A percentile compares a stretch with the other conserved stretches of the same genome.
Evolutionary conservation across 805 yeast genomes (phyloP).

Genomic region (Komagataella phaffii): DNA sequence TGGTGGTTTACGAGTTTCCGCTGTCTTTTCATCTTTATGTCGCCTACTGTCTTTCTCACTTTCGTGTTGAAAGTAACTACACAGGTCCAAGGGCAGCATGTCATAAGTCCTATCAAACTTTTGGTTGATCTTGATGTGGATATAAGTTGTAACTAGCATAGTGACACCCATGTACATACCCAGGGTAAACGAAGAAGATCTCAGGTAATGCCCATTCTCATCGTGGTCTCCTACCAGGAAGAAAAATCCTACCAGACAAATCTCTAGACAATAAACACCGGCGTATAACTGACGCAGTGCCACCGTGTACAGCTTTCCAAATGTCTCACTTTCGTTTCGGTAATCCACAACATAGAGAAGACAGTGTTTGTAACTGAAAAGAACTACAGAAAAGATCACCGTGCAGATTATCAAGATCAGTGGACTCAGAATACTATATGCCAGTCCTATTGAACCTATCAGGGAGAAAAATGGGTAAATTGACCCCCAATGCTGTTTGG

Average conservation of each 20-base stretch:
- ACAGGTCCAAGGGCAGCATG: slow-evolving; percentile 21
- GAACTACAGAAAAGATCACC: slow-evolving; percentile 41
- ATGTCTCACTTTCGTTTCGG: slow-evolving; percentile 43
- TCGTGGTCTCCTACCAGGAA: slow-evolving; percentile 41
- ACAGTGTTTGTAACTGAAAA: slow-evolving; percentile 60
- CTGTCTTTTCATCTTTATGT: slow-evolving; percentile 3
- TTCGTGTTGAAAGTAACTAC: not conserved
- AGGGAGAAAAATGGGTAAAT: slow-evolving; percentile 67
- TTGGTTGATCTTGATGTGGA: slow-evolving; percentile 37
- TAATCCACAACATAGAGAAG: slow-evolving; percentile 41
- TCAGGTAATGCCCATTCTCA: slow-evolving; percentile 12
- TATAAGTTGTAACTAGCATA: slow-evolving; percentile 38
- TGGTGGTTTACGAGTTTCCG: not conserved
- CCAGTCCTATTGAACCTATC: slow-evolving; percentile 64
- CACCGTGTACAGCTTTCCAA: slow-evolving; percentile 58
- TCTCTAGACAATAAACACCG: slow-evolving; percentile 73
- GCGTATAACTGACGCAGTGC: slow-evolving; percentile 68
- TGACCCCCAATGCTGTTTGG: slow-evolving; percentile 62
- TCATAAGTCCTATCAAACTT: slow-evolving; percentile 22
- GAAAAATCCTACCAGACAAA: slow-evolving; percentile 66
- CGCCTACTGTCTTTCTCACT: not conserved
- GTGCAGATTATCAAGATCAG: slow-evolving; percentile 48
- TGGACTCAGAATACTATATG: slow-evolving; percentile 73
- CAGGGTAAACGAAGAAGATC: slow-evolving; percentile 32
- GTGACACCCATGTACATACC: slow-evolving; percentile 34